A percentile compares a stretch with the other conserved stretches of the same genome.
Evolutionary conservation across 345 rosid species (phyloP).

Genomic region (Gossypium sturtianum): DNA sequence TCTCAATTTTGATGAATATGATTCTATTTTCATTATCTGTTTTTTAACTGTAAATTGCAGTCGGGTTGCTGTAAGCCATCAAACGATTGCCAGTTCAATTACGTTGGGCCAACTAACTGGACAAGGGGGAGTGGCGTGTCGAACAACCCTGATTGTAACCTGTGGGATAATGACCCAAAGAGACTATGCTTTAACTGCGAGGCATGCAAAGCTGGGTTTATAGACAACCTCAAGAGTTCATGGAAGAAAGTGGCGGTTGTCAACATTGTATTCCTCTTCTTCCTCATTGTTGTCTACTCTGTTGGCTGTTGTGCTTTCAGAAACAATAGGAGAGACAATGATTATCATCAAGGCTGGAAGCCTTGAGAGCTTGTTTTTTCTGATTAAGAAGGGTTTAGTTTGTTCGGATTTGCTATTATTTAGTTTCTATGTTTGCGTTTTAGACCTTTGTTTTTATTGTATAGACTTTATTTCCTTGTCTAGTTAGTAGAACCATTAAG

Average conservation of each 20-base stretch:
- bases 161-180: constrained; percentile 35
- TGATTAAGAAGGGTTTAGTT: background rate
- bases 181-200: constrained; percentile 67
- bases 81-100: constrained; percentile 55
- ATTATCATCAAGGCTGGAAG: constrained; percentile 16
- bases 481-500: background rate
- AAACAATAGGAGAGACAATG: constrained; percentile 46
- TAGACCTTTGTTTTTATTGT: background rate
- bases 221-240: constrained; percentile 56
- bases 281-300: constrained; percentile 62
- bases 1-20: background rate
- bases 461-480: background rate
- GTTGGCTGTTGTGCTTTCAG: constrained; percentile 83
- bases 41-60: constrained; percentile 25
- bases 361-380: constrained; percentile 8
- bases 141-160: constrained; percentile 47
- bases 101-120: constrained; percentile 60
- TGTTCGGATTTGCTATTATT: background rate
- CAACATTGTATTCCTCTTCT: constrained; percentile 59
- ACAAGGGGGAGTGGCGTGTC: constrained; percentile 13
- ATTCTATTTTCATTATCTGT: background rate
- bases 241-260: constrained; percentile 74
- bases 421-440: background rate
- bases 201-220: constrained; percentile 88
- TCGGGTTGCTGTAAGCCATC: constrained; percentile 64